phyloP scores from a whole-genome alignment of 768 basidiomycete genomes.

The Mycena galericulata region DNA sequence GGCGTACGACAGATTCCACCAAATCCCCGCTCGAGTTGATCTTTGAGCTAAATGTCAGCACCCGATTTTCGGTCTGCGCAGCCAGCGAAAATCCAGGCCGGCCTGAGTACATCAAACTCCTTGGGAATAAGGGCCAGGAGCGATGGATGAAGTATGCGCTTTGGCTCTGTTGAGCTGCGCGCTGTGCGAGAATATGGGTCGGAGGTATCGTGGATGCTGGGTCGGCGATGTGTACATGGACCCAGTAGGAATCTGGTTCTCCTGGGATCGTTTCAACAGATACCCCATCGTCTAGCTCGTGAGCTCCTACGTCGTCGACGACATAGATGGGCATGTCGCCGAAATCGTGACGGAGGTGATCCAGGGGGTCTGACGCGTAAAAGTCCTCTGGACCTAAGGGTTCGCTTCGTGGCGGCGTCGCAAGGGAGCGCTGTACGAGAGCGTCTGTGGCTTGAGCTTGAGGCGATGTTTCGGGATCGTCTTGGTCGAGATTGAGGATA shows the following conservation, averaged over 20 bases:
- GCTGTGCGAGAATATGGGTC: slow-evolving; percentile 67
- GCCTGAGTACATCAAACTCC: slow-evolving; percentile 59
- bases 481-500: slow-evolving; percentile 49
- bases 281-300: slow-evolving; percentile 95
- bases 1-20: slow-evolving; percentile 73
- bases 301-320: slow-evolving; percentile 82
- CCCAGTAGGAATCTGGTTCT: slow-evolving; percentile 75
- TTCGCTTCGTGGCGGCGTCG: slow-evolving; percentile 37
- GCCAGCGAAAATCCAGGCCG: slow-evolving; percentile 56
- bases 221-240: slow-evolving; percentile 95
- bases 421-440: slow-evolving; percentile 44
- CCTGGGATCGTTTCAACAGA: slow-evolving; percentile 78
- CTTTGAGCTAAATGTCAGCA: slow-evolving; percentile 85
- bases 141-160: slow-evolving; percentile 76
- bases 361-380: slow-evolving; percentile 71
- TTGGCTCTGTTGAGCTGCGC: slow-evolving; percentile 63
- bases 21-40: slow-evolving; percentile 73
- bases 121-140: slow-evolving; percentile 81
- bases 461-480: slow-evolving; percentile 45
- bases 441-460: slow-evolving; percentile 41
- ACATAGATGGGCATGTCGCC: slow-evolving; percentile 85
- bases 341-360: slow-evolving; percentile 86
- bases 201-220: slow-evolving; percentile 86
- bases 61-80: slow-evolving; percentile 49
- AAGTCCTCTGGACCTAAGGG: slow-evolving; percentile 74